Base-by-base conservation (phyloP, 1,284 basidiomycete species). In the Cronartium ribicola region DNA sequence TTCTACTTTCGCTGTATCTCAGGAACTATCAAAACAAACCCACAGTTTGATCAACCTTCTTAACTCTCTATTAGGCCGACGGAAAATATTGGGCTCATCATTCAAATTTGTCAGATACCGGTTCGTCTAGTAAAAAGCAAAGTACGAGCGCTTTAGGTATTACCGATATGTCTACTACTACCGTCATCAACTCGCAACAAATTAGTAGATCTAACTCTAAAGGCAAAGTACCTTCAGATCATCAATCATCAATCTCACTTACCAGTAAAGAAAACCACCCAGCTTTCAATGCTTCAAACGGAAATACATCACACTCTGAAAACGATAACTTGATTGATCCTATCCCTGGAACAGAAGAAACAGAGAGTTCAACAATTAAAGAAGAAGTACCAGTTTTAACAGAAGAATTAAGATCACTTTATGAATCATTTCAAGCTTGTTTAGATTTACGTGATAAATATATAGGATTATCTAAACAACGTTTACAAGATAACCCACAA, bases 371-470 rank as follows among this genome's bases (percentile, higher is more conserved):
- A 77, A 29, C 29, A 29, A 29, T 2, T 29, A 29, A 4, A 75
- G 17, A n/a, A 7, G 51, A n/a, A 7, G 51, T 20, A 29, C 51
- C 17, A 17, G 51, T 29, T 29, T 55, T 80, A 14, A 79, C 79
- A 2, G 73, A 77, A 41, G 81, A 82, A 70, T 76, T 82, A 2
- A 75, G 76, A 40, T 78, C 79, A 13, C 78, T 83, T 6, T 82
- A 81, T 68, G 79, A 81, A 5, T 84, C 84, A 4, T 85, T 97
- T 79, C 87, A 90, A 76, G 86, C 85, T 79, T 95, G 92, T 79
- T 86, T 96, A 64, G 87, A 90, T 75, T 84, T 96, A 22, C 89
- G 94, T 29, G 93, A 96, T 84, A 96, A 95, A 82, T 97, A 96
- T 83, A 92, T 94, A 83, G 78, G 84, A 13, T 86, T 87, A 70